Evolutionary conservation across 306 rosid species (phyloP).

Genomic region (Acacia confusa): DNA sequence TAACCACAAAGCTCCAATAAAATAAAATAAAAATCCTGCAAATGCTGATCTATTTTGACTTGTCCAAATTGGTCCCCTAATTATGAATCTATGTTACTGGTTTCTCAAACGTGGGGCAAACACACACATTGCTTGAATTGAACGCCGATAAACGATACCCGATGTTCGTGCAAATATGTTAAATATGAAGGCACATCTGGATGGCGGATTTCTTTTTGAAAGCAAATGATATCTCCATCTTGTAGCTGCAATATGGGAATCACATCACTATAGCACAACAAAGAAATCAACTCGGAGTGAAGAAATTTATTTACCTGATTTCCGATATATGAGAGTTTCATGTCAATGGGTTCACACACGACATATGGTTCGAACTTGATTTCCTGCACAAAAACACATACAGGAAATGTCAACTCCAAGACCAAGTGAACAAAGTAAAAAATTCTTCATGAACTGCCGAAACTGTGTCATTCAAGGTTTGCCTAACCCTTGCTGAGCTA

Average conservation of each 20-base stretch:
- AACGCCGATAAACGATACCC: slow-evolving; percentile 49
- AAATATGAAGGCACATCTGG: slow-evolving; percentile 91
- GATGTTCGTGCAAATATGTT: slow-evolving; percentile 78
- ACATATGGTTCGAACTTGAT: slow-evolving; percentile 92
- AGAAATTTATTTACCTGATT: slow-evolving; percentile 62
- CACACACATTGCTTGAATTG: slow-evolving; percentile 1
- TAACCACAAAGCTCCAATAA: too few species aligned
- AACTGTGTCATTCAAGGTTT: too few species aligned
- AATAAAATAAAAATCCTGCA: too few species aligned
- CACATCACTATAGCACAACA: slow-evolving; percentile 9
- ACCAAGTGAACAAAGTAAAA: too few species aligned
- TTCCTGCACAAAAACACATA: slow-evolving; percentile 53
- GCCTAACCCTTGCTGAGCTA: too few species aligned
- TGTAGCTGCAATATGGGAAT: slow-evolving; percentile 60
- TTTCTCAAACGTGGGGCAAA: too few species aligned
- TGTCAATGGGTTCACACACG: slow-evolving; percentile 92
- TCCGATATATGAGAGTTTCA: slow-evolving; percentile 66
- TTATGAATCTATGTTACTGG: too few species aligned
- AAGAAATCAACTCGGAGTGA: background rate
- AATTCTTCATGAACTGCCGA: too few species aligned
- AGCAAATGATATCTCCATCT: slow-evolving; percentile 95
- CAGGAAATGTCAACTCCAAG: too few species aligned
- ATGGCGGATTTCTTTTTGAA: slow-evolving; percentile 77
- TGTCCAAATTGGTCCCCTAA: too few species aligned
- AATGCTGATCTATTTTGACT: too few species aligned